Conservation (phyloP, 1,284 basidiomycete genomes). For the Sanghuangporus weigelae region DNA sequence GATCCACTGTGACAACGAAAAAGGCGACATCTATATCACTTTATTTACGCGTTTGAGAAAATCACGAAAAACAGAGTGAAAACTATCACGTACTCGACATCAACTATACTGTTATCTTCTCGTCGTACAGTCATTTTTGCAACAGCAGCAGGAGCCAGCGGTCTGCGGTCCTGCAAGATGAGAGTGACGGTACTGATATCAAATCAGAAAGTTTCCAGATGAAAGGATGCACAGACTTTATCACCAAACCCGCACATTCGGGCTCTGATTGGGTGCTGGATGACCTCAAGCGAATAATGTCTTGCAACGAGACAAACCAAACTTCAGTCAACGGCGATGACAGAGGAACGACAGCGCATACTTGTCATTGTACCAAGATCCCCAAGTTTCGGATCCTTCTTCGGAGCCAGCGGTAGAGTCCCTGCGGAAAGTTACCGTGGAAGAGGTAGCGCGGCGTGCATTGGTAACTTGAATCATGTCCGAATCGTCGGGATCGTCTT, state of each 20-base stretch:
- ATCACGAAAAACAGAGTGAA: constrained; percentile 18
- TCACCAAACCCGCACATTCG: constrained; percentile 94
- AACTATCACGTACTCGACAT: constrained; percentile 61
- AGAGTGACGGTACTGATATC: constrained; percentile 16
- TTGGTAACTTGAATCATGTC: constrained; percentile 17
- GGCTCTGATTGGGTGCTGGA: constrained; percentile 83
- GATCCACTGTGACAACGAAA: constrained; percentile 82
- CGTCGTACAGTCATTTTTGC: constrained; percentile 70
- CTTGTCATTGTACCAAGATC: constrained; percentile 17
- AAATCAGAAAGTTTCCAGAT: constrained; percentile 4
- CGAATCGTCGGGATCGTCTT: neutral
- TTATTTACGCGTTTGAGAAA: constrained; percentile 19
- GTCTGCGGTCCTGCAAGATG: constrained; percentile 72
- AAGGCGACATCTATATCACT: constrained; percentile 84
- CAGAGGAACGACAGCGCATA: neutral
- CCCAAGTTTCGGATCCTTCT: constrained; percentile 16
- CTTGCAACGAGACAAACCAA: constrained; percentile 32
- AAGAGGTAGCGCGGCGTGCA: constrained; percentile 12
- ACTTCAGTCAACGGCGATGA: neutral
- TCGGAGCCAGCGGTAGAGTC: neutral
- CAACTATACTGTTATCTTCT: constrained; percentile 63
- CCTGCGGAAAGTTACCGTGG: constrained; percentile 2
- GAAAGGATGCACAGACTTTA: constrained; percentile 53
- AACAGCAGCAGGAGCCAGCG: constrained; percentile 85
- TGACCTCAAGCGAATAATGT: constrained; percentile 75